These are phyloP conservation scores for Cryomyces minteri DNA, from an alignment of 495 filamentous ascomycete genomes.

Conservation along the genomic window DNA sequence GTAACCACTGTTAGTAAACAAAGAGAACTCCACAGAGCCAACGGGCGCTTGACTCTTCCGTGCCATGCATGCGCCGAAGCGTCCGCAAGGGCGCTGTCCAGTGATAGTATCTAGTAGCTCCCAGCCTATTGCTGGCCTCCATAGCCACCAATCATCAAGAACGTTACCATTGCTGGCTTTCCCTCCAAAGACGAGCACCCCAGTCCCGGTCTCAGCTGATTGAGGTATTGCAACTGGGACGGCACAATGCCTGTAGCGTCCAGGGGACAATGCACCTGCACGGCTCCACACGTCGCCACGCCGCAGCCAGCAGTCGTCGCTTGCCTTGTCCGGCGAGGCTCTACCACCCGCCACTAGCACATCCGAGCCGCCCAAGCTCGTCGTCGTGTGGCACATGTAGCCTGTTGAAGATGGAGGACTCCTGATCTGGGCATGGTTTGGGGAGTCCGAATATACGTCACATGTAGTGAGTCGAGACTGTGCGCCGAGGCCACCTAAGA, in stretches of 20 bases:
- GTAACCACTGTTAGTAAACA: slow-evolving; percentile 26
- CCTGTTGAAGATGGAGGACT: slow-evolving; percentile 25
- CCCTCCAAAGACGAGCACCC: slow-evolving; percentile 51
- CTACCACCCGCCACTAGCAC: slow-evolving; percentile 62
- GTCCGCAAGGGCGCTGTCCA: slow-evolving; percentile 22
- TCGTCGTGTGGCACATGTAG: slow-evolving; percentile 66
- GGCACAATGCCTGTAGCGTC: slow-evolving; percentile 58
- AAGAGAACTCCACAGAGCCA: slow-evolving; percentile 9
- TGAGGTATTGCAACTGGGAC: slow-evolving; percentile 24
- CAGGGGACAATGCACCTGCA: slow-evolving; percentile 39
- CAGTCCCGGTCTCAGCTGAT: slow-evolving; percentile 9
- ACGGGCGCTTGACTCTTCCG: too few species aligned
- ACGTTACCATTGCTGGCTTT: slow-evolving; percentile 36
- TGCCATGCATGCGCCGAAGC: slow-evolving; percentile 40
- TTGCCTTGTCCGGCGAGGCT: slow-evolving; percentile 45
- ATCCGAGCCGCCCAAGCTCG: slow-evolving; percentile 28
- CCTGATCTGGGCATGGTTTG: slow-evolving; percentile 4
- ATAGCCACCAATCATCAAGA: slow-evolving; percentile 45
- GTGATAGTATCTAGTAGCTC: slow-evolving; percentile 2
- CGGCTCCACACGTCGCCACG: slow-evolving; percentile 39
- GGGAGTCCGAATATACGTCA: slow-evolving; percentile 31
- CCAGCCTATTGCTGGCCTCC: slow-evolving; percentile 38
- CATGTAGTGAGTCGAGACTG: slow-evolving; percentile 36
- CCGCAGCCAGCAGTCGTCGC: slow-evolving; percentile 57
- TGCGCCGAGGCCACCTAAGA: slow-evolving; percentile 30